Base-by-base conservation (phyloP, 371 early-diverging fungal genomes). In the Mucor irregularis region DNA sequence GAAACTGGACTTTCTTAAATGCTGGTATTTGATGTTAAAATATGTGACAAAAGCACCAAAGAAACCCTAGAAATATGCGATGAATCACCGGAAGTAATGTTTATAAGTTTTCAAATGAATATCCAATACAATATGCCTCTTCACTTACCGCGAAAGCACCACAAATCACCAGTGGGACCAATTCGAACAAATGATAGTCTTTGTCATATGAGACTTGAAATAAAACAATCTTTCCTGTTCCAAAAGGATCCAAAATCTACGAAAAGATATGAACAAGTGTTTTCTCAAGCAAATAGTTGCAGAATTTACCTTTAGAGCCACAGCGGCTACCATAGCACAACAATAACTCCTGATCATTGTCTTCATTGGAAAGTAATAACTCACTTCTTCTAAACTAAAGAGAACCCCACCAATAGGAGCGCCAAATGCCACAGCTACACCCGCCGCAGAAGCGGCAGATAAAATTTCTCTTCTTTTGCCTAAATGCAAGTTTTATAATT, bases 331-430 rank as follows among this genome's bases (percentile, higher is more conserved):
- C 62, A 94, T 72, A 1, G 96, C 92, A 73, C 95, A 95, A 53
- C 96, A 90, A 68, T 94, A 96, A 58, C 88, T 86, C 39, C 94
- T 76, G 78, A 91, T 90, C 87, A 97, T 88, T 6, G 95, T 95
- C 58, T 92, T 90, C 43, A 83, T 82, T 6, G 97, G 95, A 53
- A 97, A 96, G 61, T 91, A 93, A 58, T 91, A 90, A 60, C 91
- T 89, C 24, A 95, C 87, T 76, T 96, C 97, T 74, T 96, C 74
- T 74, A 90, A 66, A 42, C 83, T 81, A 58, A 95, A 96, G 19
- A 97, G 62, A 16, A 97, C 95, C 10, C 98, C 98, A 34, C 98
- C 96, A 16, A 96, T 90, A 0, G 96, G 96, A 6, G 94, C 89
- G 17, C 94, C 96, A 71, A 96, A 96, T 1, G 96, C 95, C 13